Base-by-base conservation (phyloP, 371 early-diverging fungal genomes). In the Entomophthora muscae region DNA sequence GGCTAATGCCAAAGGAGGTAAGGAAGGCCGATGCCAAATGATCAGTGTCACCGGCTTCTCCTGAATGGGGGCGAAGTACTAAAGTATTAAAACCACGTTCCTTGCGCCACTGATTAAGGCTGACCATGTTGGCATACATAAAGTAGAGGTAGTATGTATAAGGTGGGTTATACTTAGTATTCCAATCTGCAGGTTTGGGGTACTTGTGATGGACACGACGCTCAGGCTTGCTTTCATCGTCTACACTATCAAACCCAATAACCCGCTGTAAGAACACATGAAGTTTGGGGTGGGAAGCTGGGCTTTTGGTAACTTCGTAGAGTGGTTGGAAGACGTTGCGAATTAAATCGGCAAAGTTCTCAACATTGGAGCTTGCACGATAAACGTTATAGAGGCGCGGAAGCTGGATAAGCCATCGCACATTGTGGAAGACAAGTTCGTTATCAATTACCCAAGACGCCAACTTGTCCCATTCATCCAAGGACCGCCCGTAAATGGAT, bases 1-100 rank as follows among this genome's bases (percentile, higher is more conserved):
- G 99, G 64, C 80, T 84, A 72, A 98, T 98, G 64, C 85, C 80
- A 67, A 89, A 85, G 2, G 95, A 84, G 0, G 93, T 86, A 57
- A 98, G 74, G 72, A 95, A 98, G 1, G 96, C 88, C 0, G 90
- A 82, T 0, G 93, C 84, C 75, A 98, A 73, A 69, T 98, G 96
- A 56, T 97, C 99, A 2, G 94, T 89, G 68, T 97, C 96, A 27
- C 99, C 99, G n/a, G 95, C 95, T 73, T 98, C 99, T 63, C 98
- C 99, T 57, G 91, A 84, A 69, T 98, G 99, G 30, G 99, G 99
- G 57, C 97, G 79, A 52, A 98, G 70, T 2, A 90, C 89, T 77
- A 98, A 91, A 0, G 96, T 94, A 73, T 91, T 93, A 72, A 95
- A 88, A 2, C 84, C 80, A 10, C 92, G 78, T 28, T 71, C 71